Evolutionary conservation across 2,329 filamentous ascomycete species (phyloP), one percentile per base, ranked within the genome.

Genomic region (Rhynchosporium graminicola): DNA sequence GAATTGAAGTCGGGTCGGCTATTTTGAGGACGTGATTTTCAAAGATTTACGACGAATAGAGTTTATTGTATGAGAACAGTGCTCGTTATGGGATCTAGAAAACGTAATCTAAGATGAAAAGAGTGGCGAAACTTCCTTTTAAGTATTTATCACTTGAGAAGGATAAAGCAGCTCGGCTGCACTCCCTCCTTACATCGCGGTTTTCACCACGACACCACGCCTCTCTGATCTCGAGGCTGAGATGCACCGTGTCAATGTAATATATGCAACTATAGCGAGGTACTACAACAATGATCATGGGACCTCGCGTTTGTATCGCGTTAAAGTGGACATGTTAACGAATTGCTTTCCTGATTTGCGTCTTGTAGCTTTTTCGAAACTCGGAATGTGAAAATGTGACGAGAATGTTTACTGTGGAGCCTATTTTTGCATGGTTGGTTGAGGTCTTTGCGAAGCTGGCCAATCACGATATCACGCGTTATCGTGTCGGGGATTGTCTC

Each of bases 391-490:
- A 42, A 9, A 15, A 29, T 3, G 5, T 43, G 36, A 43, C 43
- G 15, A 28, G 29, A 26, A 38, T 38, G 26, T 56, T 13, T 31
- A n/a, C 0, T 10, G 1, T 56, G 1, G 7, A n/a, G 15, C 52
- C 12, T 15, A 7, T 8, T 31, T 5, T 42, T 20, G 38, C 13
- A 20, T 56, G 13, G 38, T 43, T 42, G 38, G 26, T 3, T 26
- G 7, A n/a, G 50, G 9, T 29, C 3, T 3, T 29, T 28, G 9
- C 12, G 42, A 29, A 48, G 20, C 46, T 43, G 5, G 26, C 52
- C 38, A 43, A 56, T 31, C 52, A 28, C 52, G 52, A 43, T 31
- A 43, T 56, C 52, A 56, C 52, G 52, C 43, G 52, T 13, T 40
- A 38, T 43, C 52, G 52, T 43, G 52, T 52, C 38, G 31, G 38